Evolutionary conservation across 148 eudicot genomes (phyloP), one percentile per base, ranked within the genome.

Genomic region (Spergularia bocconei): DNA sequence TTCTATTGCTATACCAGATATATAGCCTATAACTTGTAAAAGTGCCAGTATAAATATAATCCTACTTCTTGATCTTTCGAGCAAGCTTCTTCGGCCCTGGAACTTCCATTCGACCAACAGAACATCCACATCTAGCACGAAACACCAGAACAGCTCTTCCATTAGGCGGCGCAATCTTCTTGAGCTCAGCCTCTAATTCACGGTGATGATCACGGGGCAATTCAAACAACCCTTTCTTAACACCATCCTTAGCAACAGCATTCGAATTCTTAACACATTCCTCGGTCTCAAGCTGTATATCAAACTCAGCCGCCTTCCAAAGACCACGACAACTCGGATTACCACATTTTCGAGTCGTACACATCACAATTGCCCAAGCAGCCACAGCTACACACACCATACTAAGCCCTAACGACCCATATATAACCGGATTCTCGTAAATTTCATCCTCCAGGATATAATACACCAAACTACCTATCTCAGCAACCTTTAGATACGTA

Each of bases 41-140:
- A 73, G 62, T 67, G 59, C 17, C 15, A 67, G 33, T 41, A 53
- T 25, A 69, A 67, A 19, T 41, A 53, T 25, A 69, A 17, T 44
- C 20, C 85, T 85, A 89, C 78, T 91, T 93, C 89, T 93, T 93
- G 79, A 88, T 82, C 92, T 87, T 93, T 62, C 89, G 82, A 67
- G 72, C 9, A 52, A 69, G 6, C 74, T 84, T 93, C 78, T 81
- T 84, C 12, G 90, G 88, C 38, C 98, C 98, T 0, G 87, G 87
- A 77, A 93, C 96, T 79, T 91, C 98, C 96, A 93, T 89, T 67
- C 88, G 87, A 23, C 98, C 96, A 67, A 91, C 85, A 63, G 93
- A 83, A 74, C 98, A 93, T 52, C 98, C 98, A 77, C 98, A 93
- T 69, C 90, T 87, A 0, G 88, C 93, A 7, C 90, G 81, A 66